These are phyloP conservation scores for Russula sp. DNA, from an alignment of 768 basidiomycete species.

Conservation along the genomic window DNA sequence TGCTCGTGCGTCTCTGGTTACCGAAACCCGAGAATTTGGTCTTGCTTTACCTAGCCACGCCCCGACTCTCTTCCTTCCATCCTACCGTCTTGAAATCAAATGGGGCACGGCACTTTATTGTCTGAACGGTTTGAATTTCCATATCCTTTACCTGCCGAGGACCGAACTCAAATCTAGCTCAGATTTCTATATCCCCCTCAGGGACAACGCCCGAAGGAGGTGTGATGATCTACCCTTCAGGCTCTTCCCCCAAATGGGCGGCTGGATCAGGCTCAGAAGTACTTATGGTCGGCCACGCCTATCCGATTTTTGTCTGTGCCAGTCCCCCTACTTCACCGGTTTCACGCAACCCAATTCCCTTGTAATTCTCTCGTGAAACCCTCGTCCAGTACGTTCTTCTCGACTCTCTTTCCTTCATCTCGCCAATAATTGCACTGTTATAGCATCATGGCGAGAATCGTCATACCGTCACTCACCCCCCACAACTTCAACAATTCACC, in stretches of 20 bases:
- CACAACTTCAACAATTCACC: slow-evolving; percentile 22
- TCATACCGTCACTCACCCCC: slow-evolving; percentile 27
- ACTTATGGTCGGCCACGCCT: slow-evolving; percentile 26
- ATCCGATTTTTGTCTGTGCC: slow-evolving; percentile 15
- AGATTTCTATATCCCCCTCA: slow-evolving; percentile 4
- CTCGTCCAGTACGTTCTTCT: slow-evolving; percentile 14
- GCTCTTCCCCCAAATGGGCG: slow-evolving; percentile 25
- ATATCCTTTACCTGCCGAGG: slow-evolving; percentile 17
- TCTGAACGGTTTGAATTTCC: slow-evolving; percentile 22
- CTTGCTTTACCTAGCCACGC: neutral
- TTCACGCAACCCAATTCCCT: slow-evolving; percentile 8
- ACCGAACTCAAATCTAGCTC: slow-evolving; percentile 22
- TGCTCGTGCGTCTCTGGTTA: slow-evolving; percentile 13
- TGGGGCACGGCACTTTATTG: slow-evolving; percentile 23
- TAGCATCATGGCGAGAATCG: slow-evolving; percentile 25
- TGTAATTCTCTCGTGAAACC: neutral
- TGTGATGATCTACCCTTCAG: slow-evolving; percentile 26
- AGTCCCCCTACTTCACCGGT: slow-evolving; percentile 12
- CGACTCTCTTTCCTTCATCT: neutral
- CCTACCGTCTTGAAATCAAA: slow-evolving; percentile 20
- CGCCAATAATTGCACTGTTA: neutral
- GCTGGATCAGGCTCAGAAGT: slow-evolving; percentile 20
- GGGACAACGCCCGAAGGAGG: slow-evolving; percentile 24
- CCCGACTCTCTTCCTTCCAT: slow-evolving; percentile 17
- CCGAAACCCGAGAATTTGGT: slow-evolving; percentile 22